Evolutionary conservation across 345 rosid genomes (phyloP), one percentile per base, ranked within the genome.

Genomic region (Laguncularia racemosa): DNA sequence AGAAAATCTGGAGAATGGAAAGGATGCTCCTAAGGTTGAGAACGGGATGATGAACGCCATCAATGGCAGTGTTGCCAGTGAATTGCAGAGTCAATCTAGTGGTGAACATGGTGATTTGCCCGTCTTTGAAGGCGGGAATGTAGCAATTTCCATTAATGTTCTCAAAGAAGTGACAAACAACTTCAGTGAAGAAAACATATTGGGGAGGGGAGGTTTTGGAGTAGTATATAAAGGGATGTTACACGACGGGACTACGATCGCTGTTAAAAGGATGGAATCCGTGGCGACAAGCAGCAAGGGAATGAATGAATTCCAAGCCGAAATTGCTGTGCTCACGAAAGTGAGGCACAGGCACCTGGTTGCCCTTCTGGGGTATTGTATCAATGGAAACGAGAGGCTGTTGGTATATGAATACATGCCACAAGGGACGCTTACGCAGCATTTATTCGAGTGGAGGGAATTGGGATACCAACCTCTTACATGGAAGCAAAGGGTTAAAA

Each of bases 351-450:
- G 97, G 59, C 96, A 91, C 56, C 64, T 91, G 71, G 97, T 91
- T 43, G 91, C 96, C 44, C 76, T 91, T 11, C 68, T 88, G 61
- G 95, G 97, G 44, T 91, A 80, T 67, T 88, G 95, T 65, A 71
- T 88, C 60, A 80, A 91, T 47, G 97, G 91, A 20, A 79, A 71
- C 18, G 97, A 91, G 73, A 78, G 96, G 71, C 75, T 88, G 40
- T 67, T 91, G 71, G 96, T 88, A 21, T 91, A 88, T 1, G 97
- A 91, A 82, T 88, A 85, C 64, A 91, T 91, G 97, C 86, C 97
- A 10, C 77, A 78, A 59, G 97, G 97, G 19, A 85, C 84, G 20
- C 81, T 91, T 14, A 78, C 79, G 17, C 95, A 82, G 21, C 91
- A 79, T 67, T 73, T 91, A 56, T 88, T 88, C 51, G 88, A 84